These are phyloP conservation scores for Brassica napus DNA, from an alignment of 345 rosid genomes.

Conservation along the genomic window Da-Ae NC_063435.1:13768001-13768500, in stretches of 20 bases:
- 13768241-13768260: neutral
- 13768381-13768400: constrained; percentile 95
- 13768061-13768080: too few species aligned
- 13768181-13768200: neutral
- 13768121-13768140: neutral
- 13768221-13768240: neutral
- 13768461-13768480: constrained; percentile 37
- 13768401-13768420: constrained; percentile 98
- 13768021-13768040: neutral
- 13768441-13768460: constrained; percentile 58
- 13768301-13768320: constrained; percentile 86
- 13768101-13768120: neutral
- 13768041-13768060: neutral
- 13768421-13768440: constrained; percentile 98
- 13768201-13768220: too few species aligned
- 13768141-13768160: neutral
- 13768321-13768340: constrained; percentile 94
- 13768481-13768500: neutral
- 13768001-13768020: neutral
- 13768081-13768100: neutral
- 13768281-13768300: neutral
- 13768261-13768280: neutral
- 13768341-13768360: constrained; percentile 93
- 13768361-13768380: constrained; percentile 91
- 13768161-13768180: neutral